Conservation (phyloP, 148 eudicot species). For the Camellia lanceoleosa region DNA sequence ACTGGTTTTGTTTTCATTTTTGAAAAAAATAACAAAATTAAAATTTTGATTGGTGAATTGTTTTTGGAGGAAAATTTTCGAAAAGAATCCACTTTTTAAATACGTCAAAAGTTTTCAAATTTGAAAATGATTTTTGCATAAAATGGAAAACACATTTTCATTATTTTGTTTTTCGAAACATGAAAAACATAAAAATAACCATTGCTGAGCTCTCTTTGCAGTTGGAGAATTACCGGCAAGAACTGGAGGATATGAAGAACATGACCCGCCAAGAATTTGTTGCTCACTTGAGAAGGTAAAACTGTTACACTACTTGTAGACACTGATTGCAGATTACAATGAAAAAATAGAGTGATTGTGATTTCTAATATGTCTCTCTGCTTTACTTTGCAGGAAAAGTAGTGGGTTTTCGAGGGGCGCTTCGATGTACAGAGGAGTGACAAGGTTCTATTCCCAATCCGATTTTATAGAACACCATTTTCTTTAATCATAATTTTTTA, state of each 20-base stretch:
- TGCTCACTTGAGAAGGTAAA: constrained; percentile 86
- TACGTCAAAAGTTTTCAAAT: too few relatives aligned
- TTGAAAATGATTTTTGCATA: too few relatives aligned
- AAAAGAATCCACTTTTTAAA: too few relatives aligned
- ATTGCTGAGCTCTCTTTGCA: constrained; percentile 19
- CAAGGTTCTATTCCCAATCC: constrained; percentile 46
- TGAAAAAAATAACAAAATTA: too few relatives aligned
- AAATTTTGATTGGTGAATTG: neutral
- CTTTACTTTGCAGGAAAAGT: constrained; percentile 61
- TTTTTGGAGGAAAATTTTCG: neutral
- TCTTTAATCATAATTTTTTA: neutral
- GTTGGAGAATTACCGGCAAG: constrained; percentile 71
- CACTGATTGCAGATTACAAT: neutral
- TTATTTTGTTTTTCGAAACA: too few relatives aligned
- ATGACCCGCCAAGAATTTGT: constrained; percentile 91
- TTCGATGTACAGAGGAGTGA: constrained; percentile 92
- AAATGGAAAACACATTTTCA: too few relatives aligned
- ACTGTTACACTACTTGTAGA: neutral
- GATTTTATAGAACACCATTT: neutral
- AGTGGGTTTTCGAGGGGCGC: constrained; percentile 98
- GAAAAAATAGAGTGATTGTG: neutral
- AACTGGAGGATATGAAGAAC: constrained; percentile 78
- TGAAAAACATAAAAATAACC: too few relatives aligned
- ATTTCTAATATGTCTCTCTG: neutral
- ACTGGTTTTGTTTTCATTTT: too few relatives aligned